phyloP scores from a whole-genome alignment of 2,329 filamentous ascomycete species.

The Fusarium temperatum region DNA sequence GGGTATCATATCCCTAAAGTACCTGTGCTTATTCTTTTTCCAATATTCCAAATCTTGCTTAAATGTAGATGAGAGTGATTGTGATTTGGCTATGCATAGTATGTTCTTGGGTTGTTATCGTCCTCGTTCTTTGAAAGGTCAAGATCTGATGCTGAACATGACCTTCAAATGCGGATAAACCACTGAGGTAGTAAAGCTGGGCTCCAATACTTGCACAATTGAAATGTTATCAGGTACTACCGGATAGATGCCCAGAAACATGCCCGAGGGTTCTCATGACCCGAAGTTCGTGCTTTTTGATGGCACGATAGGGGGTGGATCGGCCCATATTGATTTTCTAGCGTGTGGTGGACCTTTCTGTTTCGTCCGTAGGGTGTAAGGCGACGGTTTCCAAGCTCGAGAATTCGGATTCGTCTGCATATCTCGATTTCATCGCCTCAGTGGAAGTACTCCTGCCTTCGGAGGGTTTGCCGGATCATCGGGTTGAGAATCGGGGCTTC shows the following conservation, averaged over 20 bases:
- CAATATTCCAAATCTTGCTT: not conserved
- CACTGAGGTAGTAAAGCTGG: not conserved
- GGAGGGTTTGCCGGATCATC: not conserved
- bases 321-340: not conserved
- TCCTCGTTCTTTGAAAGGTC: not conserved
- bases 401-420: not conserved
- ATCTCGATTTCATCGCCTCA: too few species aligned
- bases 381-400: not conserved
- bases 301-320: not conserved
- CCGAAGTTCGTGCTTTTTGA: not conserved
- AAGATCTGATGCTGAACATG: not conserved
- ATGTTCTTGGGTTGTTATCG: not conserved
- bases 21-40: not conserved
- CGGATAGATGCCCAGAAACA: not conserved
- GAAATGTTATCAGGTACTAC: not conserved
- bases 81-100: not conserved
- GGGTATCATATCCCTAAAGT: slow-evolving; percentile 10
- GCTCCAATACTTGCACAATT: not conserved
- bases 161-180: not conserved
- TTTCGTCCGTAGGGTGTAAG: not conserved
- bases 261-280: not conserved
- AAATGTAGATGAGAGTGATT: not conserved
- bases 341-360: not conserved
- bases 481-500: not conserved
- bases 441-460: not conserved